phyloP scores from a whole-genome alignment of 768 basidiomycete species.

The Nidularia sp. region DNA sequence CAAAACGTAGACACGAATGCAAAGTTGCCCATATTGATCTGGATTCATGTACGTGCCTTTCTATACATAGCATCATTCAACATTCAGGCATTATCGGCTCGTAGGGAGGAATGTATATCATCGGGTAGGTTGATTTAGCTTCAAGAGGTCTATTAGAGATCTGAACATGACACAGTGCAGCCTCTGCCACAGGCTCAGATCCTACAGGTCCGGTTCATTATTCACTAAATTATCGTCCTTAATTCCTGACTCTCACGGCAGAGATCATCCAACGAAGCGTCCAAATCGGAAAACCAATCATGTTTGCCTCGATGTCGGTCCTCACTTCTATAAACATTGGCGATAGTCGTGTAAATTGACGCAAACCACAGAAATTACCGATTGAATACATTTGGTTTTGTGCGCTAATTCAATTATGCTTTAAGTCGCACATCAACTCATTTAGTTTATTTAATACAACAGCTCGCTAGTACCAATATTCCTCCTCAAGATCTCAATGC shows the following conservation, averaged over 20 bases:
- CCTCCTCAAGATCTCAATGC: slow-evolving; percentile 49
- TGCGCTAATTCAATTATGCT: slow-evolving; percentile 14
- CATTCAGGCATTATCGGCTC: not conserved
- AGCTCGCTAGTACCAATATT: slow-evolving; percentile 45
- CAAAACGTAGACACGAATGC: slow-evolving; percentile 5
- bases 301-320: slow-evolving; percentile 48
- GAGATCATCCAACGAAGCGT: slow-evolving; percentile 47
- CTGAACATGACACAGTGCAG: not conserved
- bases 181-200: not conserved
- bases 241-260: slow-evolving; percentile 11
- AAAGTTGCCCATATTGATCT: slow-evolving; percentile 10
- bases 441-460: not conserved
- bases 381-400: slow-evolving; percentile 55
- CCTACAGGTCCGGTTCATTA: not conserved
- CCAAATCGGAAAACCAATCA: slow-evolving; percentile 41
- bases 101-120: not conserved
- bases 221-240: not conserved
- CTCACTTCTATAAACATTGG: slow-evolving; percentile 5
- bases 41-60: slow-evolving; percentile 3
- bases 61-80: too few species aligned
- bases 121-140: not conserved
- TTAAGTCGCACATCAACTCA: not conserved
- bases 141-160: too few species aligned
- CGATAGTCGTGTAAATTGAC: not conserved
- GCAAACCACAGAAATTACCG: slow-evolving; percentile 45